Base-by-base conservation (phyloP, 805 yeast species). In the Citeromyces matritensis region DNA sequence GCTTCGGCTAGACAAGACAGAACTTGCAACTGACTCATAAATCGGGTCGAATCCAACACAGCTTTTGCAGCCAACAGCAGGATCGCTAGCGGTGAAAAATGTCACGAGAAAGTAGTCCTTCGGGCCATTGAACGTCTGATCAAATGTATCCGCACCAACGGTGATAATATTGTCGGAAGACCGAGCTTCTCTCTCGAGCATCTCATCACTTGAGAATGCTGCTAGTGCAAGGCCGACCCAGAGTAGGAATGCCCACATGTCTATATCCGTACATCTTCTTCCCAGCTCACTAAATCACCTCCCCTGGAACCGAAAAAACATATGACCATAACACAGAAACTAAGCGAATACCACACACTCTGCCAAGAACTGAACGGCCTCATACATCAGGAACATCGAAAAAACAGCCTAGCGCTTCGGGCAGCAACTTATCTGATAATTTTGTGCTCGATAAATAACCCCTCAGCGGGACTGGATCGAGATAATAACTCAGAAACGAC, bases 71-170 rank as follows among this genome's bases (percentile, higher is more conserved):
- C 53, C 55, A 33, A 62, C 60, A 14, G 54, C 43, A 5, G 39
- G 39, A 4, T 51, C 53, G 0, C 63, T 43, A 3, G 81, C 63
- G 0, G 84, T 74, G 26, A 74, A 53, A n/a, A 65, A 48, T 1
- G 73, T 33, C 2, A 76, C 49, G 6, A 71, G 49, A 40, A 49
- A 68, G 47, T 72, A 67, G 30, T 66, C 73, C 31, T 72, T 54
- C 3, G 62, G 53, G 2, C 76, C 80, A 2, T 50, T 40, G 23
- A 69, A 48, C 2, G 66, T 27, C 3, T 42, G 33, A 6, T 44
- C 42, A 28, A 70, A 57, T 35, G 65, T 60, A 2, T 57, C 53
- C 11, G 60, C 55, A 1, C 51, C 45, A 14, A 70, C 53, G 5
- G 50, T 51, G 12, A 74, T 60, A 0, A 72, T 45, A 10, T 59